Conservation (phyloP, 129 eudicot species). For the Heracleum sosnowskyi region DNA sequence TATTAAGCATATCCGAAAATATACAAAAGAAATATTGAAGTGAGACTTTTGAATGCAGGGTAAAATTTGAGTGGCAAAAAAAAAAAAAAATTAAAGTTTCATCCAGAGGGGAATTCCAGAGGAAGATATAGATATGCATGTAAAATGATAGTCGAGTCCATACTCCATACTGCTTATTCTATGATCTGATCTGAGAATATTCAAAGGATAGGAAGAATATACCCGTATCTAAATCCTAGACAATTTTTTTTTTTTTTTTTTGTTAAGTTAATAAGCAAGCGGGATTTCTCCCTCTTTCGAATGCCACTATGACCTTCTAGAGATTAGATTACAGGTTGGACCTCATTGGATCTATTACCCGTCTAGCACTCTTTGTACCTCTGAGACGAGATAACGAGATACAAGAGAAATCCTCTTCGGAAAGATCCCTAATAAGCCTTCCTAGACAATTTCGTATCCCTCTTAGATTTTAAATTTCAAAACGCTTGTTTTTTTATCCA, state of each 20-base stretch:
- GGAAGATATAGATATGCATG: neutral
- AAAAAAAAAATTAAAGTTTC: neutral
- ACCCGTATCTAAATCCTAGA: neutral
- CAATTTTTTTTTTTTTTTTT: too few relatives aligned
- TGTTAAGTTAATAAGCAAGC: too few relatives aligned
- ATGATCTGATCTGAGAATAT: constrained; percentile 1
- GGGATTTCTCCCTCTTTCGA: too few relatives aligned
- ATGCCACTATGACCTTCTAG: too few relatives aligned
- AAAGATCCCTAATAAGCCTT: too few relatives aligned
- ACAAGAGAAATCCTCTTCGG: too few relatives aligned
- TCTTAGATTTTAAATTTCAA: neutral
- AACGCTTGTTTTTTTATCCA: neutral
- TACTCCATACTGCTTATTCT: neutral
- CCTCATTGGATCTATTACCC: too few relatives aligned
- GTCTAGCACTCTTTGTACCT: too few relatives aligned
- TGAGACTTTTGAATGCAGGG: neutral
- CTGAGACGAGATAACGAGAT: too few relatives aligned
- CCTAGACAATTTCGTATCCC: neutral
- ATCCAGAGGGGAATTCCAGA: neutral
- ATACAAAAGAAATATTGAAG: neutral
- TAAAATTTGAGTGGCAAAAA: neutral
- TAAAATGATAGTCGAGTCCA: neutral
- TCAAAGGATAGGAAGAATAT: neutral
- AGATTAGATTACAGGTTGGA: too few relatives aligned
- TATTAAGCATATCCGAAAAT: too few relatives aligned